These are phyloP conservation scores for Bjerkandera adusta DNA, from an alignment of 1,284 basidiomycete species.

Conservation along the genomic window DNA sequence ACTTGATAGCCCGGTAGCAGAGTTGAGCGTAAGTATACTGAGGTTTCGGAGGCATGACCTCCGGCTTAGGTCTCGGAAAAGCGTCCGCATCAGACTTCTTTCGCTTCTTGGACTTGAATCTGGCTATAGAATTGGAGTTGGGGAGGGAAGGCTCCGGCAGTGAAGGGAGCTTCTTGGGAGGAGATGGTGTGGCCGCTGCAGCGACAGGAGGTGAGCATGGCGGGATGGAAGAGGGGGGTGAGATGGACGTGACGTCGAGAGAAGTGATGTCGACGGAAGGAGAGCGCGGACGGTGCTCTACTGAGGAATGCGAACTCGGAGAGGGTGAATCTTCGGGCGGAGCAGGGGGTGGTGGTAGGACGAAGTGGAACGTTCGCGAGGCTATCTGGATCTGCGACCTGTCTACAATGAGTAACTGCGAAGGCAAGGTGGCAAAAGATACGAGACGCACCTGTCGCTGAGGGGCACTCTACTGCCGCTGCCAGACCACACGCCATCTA, in stretches of 20 bases:
- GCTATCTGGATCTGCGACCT: slow-evolving; percentile 99
- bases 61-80: slow-evolving; percentile 50
- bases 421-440: slow-evolving; percentile 2
- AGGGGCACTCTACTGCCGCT: slow-evolving; percentile 84
- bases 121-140: slow-evolving; percentile 55
- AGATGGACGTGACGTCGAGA: slow-evolving; percentile 77
- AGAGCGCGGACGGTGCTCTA: slow-evolving; percentile 53
- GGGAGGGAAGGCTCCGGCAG: slow-evolving; percentile 45
- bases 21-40: slow-evolving; percentile 76
- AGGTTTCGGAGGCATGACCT: slow-evolving; percentile 79
- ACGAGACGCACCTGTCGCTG: slow-evolving; percentile 65
- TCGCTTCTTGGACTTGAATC: slow-evolving; percentile 55
- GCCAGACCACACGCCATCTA: slow-evolving; percentile 93
- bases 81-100: slow-evolving; percentile 55
- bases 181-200: slow-evolving; percentile 27
- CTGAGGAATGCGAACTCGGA: slow-evolving; percentile 65
- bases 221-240: slow-evolving; percentile 76
- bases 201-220: slow-evolving; percentile 65
- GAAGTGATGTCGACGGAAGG: slow-evolving; percentile 75
- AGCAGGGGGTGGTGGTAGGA: slow-evolving; percentile 76
- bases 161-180: slow-evolving; percentile 31
- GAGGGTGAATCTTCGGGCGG: slow-evolving; percentile 74
- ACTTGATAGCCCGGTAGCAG: slow-evolving; percentile 77
- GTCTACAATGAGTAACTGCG: slow-evolving; percentile 15
- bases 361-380: slow-evolving; percentile 95